Percentiles rank a stretch among this genome's conserved stretches.
Conservation (phyloP, 2,329 filamentous ascomycete species). For the Alternaria consortialis region DNA sequence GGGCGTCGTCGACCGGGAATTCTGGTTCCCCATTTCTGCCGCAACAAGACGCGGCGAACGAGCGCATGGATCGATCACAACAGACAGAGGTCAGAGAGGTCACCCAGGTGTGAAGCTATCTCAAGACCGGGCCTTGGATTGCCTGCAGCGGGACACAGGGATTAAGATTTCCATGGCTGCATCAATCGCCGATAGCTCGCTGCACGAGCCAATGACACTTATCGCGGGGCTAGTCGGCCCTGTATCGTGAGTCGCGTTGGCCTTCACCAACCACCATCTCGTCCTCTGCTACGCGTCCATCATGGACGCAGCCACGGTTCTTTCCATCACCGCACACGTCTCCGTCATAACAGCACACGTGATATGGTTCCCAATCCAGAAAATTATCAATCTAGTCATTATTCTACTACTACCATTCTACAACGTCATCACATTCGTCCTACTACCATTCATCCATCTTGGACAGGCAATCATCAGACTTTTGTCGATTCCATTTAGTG, state of each 20-base stretch:
- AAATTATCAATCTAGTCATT: constrained; percentile 50
- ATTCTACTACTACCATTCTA: constrained; percentile 59
- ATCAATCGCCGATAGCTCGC: constrained; percentile 11
- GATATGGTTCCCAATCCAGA: constrained; percentile 51
- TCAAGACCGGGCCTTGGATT: constrained; percentile 20
- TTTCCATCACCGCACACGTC: constrained; percentile 32
- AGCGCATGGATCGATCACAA: neutral
- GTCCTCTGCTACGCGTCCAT: constrained; percentile 18
- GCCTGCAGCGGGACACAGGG: constrained; percentile 36
- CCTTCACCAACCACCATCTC: neutral
- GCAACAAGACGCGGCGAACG: neutral
- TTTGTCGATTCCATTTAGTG: constrained; percentile 58
- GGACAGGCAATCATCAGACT: constrained; percentile 53
- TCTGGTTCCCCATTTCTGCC: constrained; percentile 48
- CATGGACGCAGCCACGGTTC: constrained; percentile 43
- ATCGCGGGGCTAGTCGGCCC: constrained; percentile 12
- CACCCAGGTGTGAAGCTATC: constrained; percentile 13
- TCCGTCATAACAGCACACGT: constrained; percentile 33
- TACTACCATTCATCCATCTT: constrained; percentile 63
- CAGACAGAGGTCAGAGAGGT: constrained; percentile 7
- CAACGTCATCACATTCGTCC: constrained; percentile 55
- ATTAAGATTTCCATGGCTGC: constrained; percentile 21
- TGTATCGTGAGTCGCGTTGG: constrained; percentile 4
- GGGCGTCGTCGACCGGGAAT: constrained; percentile 33
- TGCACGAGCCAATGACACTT: constrained; percentile 27